Base-by-base conservation (phyloP, 257 asterid genomes). In the Fraxinus cuspidata region DNA sequence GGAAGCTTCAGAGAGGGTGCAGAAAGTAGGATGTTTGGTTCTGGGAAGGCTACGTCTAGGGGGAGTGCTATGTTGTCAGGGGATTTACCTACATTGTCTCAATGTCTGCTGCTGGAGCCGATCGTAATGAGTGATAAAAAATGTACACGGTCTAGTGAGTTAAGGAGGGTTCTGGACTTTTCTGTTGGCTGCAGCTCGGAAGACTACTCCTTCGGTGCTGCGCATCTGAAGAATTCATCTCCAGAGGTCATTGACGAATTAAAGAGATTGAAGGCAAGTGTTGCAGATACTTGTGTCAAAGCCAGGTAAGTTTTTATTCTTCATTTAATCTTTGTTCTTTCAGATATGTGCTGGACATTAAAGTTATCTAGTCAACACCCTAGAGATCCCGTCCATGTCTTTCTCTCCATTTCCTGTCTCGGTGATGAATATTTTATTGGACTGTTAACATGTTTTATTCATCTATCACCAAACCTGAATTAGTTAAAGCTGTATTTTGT, bases 1-100 rank as follows among this genome's bases (percentile, higher is more conserved):
- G 87, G 93, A 77, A 95, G 98, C 89, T 92, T 91, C 86, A 86
- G 96, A 77, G 98, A 95, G 80, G 83, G 88, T 81, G 84, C 89
- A 71, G 97, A 91, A 60, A 86, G 82, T 66, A 87, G 96, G 80
- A 78, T 82, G 53, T 81, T 84, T 79, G 85, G 89, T 81, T 85
- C 91, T 64, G 94, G 88, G 40, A 93, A 89, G 86, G 85, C 86
- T 75, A 86, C 88, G 78, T 86, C 92, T 65, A 85, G 93, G 79
- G 92, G 85, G 31, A 78, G 78, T 85, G 89, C 86, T 73, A 70
- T 87, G 78, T 80, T 85, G 4, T 70, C 82, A 7, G 97, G 88
- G 42, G 98, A 91, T 66, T 79, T 81, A 75, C 86, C 98, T 34
- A 19, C 89, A 49, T 81, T 90, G 79, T 77, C 89, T 19, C 97